Base-by-base conservation (phyloP, 2,329 filamentous ascomycete species). In the Calonectria leucothoes region DNA sequence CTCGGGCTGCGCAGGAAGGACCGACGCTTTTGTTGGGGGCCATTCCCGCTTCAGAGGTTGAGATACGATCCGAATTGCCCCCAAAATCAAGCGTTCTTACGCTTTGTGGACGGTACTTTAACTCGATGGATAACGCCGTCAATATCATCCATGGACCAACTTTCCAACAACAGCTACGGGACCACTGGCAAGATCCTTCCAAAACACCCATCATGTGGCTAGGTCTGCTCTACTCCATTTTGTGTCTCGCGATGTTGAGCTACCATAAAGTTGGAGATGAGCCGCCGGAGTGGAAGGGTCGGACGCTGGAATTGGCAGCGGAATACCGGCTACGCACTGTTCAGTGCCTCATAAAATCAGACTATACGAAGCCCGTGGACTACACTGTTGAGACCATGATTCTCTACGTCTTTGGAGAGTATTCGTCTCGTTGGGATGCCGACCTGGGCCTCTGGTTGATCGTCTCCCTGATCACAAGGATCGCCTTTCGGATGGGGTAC, bases 41-140 rank as follows among this genome's bases (percentile, higher is more conserved):
- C 2, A 89, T 93, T 63, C 90, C 93, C 12, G 92, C 93, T 15
- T 92, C 92, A 49, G 94, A 94, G 79, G 86, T 90, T 23, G 96
- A 98, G 80, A 88, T 98, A 14, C 90, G 97, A 74, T 91, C 93
- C 33, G 92, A 93, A 64, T 89, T 98, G 51, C 97, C 97, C 2
- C 89, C 93, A 0, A 96, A 95, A 81, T 92, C 94, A 45, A 94
- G 92, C 29, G 93, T 97, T n/a, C 92, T 98, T 80, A 93, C 95
- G 29, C 88, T 98, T 23, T 94, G 98, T 74, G 93, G 93, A 74
- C 92, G 96, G 73, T 99, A 97, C 82, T 98, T 98, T 87, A 96
- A 96, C 82, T 96, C 94, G 0, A 89, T 92, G 84, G 91, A 93
- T 75, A 91, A 91, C 48, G 89, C 90, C n/a, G 91, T 92, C 82